Conservation (phyloP, 2,329 filamentous ascomycete species). For the Dactylellina parvicollis region DNA sequence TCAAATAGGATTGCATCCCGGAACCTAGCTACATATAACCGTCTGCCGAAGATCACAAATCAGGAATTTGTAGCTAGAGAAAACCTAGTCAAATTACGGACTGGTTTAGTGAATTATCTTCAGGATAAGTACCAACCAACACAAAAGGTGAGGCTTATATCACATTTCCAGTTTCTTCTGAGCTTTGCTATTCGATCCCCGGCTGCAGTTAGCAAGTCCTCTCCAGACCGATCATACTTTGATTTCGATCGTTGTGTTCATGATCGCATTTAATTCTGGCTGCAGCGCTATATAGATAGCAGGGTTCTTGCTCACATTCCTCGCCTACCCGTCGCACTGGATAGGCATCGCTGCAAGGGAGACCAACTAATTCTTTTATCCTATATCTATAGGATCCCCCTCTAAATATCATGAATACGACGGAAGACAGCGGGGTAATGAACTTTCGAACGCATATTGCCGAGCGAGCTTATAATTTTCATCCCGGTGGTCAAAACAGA, state of each 20-base stretch:
- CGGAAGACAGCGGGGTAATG: slow-evolving; percentile 2
- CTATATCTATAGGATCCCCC: neutral
- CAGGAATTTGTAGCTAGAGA: neutral
- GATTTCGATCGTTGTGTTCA: neutral
- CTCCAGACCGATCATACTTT: neutral
- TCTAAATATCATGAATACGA: neutral
- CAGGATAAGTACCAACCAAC: neutral
- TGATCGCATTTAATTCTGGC: neutral
- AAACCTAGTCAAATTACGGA: slow-evolving; percentile 8
- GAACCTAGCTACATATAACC: too few relatives aligned
- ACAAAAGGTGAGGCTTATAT: slow-evolving; percentile 14
- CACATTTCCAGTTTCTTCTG: slow-evolving; percentile 6
- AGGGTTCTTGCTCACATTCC: slow-evolving; percentile 43
- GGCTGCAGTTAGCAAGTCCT: slow-evolving; percentile 20
- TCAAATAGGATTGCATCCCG: too few relatives aligned
- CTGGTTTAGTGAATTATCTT: slow-evolving; percentile 24
- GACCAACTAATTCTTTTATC: too few relatives aligned
- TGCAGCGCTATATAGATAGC: slow-evolving; percentile 15
- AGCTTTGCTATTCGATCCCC: slow-evolving; percentile 12
- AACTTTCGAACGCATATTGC: slow-evolving; percentile 29
- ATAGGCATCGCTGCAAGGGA: slow-evolving; percentile 29
- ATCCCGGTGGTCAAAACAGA: neutral
- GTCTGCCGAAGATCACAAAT: slow-evolving; percentile 11
- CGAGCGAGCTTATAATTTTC: neutral
- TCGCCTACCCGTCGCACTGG: slow-evolving; percentile 23